A percentile compares a stretch with the other conserved stretches of the same genome.
phyloP scores from a whole-genome alignment of 345 rosid genomes.

The Psidium friedrichsthalianum region DNA sequence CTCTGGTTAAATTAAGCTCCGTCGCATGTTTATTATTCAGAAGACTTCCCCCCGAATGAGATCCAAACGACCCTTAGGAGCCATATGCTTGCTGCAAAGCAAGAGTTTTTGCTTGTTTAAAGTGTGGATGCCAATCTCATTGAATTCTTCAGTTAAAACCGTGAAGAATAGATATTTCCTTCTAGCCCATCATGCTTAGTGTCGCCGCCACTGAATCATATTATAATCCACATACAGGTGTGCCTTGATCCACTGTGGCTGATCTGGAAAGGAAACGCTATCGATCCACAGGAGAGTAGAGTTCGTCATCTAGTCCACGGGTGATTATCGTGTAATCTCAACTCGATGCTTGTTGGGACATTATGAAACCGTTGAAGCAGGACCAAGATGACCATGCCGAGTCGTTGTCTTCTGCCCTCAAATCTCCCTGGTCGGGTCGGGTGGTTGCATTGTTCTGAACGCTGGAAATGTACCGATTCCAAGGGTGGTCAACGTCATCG shows the following conservation, averaged over 20 bases:
- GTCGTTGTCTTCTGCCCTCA: background rate
- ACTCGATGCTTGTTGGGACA: background rate
- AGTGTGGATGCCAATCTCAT: background rate
- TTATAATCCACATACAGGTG: background rate
- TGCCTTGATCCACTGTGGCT: background rate
- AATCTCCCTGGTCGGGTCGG: background rate
- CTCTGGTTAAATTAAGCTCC: background rate
- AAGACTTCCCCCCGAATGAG: background rate
- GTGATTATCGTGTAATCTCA: background rate
- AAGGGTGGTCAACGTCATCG: background rate
- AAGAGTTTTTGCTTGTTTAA: background rate
- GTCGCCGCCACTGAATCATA: background rate
- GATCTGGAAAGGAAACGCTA: background rate
- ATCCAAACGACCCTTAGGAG: background rate
- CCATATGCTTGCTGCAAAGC: background rate
- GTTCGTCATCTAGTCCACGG: background rate
- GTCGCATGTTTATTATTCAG: background rate
- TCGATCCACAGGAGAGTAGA: background rate
- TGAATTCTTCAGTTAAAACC: background rate
- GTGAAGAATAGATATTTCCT: background rate
- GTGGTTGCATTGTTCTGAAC: background rate
- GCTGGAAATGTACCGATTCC: background rate
- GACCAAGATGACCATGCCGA: background rate
- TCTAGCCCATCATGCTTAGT: background rate
- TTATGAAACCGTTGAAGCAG: background rate